Base-by-base conservation (phyloP, 345 rosid species). In the Raphanus raphanistrum region DNA sequence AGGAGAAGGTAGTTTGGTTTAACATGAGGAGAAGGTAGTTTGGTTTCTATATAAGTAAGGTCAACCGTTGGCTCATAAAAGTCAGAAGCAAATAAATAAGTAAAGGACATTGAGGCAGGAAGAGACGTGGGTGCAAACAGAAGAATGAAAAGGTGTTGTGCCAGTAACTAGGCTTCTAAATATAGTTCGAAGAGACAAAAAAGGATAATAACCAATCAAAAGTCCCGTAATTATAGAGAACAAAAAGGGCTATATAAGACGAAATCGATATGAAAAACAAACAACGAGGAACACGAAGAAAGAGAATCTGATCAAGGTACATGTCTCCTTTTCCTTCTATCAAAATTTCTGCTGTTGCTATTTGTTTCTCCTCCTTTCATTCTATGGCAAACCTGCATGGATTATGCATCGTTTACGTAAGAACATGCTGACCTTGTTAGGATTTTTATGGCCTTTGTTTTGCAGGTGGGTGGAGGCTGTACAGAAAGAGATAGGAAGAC, bases 131-230 rank as follows among this genome's bases (percentile, higher is more conserved):
- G 71, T 65, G 72, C 78, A 67, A 63, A 65, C 77, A 79, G 74
- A 27, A 61, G 69, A 73, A 59, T 16, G 43, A 54, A 54, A 61
- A 67, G 78, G 29, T 73, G 82, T 67, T 70, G 77, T 79, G 74
- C 77, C 78, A 79, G 72, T 71, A 73, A 78, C 72, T 72, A 72
- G 65, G 81, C 73, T 72, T 72, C 81, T 78, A 78, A 72, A 78
- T 72, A 72, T 78, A 72, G 81, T 7, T 38, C 59, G 3, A 62
- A 50, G 70, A 68, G 70, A 73, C 74, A 73, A 66, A 52, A 52
- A n/a, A 3, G 68, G 70, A 72, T 78, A 11, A n/a, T 36, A 68
- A 68, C 82, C 82, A 73, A 72, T 54, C 74, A 79, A 68, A 67
- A 73, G 15, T 35, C 70, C 82, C 78, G 68, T 72, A 73, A 60